Base-by-base conservation (phyloP, 805 yeast species). In the Cyberlindnera mycetangii region DNA sequence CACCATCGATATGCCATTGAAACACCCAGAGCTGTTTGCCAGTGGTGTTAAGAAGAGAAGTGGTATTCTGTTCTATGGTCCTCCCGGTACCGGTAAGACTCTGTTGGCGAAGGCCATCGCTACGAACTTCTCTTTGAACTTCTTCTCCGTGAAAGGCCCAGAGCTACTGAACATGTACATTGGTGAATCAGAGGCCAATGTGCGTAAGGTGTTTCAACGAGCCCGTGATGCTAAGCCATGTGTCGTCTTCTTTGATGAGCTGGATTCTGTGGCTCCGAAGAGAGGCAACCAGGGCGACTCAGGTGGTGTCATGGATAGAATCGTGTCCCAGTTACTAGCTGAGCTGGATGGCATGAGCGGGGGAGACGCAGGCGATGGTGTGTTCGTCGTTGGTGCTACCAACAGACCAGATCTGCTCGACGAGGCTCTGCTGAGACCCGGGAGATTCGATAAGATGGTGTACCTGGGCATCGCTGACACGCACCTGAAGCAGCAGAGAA, bases 261-360 rank as follows among this genome's bases (percentile, higher is more conserved):
- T 93, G 66, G 99, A 93, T 67, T 89, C 97, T 1, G 97, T 93
- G 1, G 99, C 99, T 0, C 98, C 98, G 2, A 92, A 93, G 63
- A 81, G 98, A 70, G 99, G 99, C 22, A 90, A 92, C 62, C 97
- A 93, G 60, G 98, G 99, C 19, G 99, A 93, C 65, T 89, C 97
- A 3, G 98, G 98, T 15, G 99, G 98, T 54, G 98, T 93, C 3
- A 93, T 93, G 99, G 99, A 93, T 62, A 78, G 99, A 64, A 93
- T 93, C 52, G 99, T 93, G 0, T 90, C 97, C 0, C 99, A 93
- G 64, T 69, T 93, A 32, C 71, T 93, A 41, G 97, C 98, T 0
- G 99, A 93, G 63, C 71, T 93, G 35, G 99, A 93, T 61, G 98
- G 98, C 20, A 92, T 92, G 97, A 83, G 95, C 57, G 83, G 83